These are phyloP conservation scores for Xylaria sp. DNA, from an alignment of 2,329 filamentous ascomycete species.

Conservation along the genomic window DNA sequence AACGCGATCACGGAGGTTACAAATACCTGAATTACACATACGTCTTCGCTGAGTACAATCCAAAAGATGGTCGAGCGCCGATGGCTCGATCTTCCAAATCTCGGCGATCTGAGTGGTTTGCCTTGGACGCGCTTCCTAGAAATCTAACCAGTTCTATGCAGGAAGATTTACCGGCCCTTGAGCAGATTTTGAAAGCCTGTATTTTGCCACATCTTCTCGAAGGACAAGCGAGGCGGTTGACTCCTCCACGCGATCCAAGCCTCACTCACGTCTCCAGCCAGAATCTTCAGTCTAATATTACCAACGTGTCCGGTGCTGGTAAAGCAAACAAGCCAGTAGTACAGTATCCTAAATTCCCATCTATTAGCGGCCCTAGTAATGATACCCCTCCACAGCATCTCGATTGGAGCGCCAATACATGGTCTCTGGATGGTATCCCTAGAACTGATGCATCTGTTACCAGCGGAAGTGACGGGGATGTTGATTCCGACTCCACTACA, in stretches of 20 bases:
- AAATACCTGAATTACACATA: conserved; percentile 33
- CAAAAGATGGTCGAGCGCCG: conserved; percentile 16
- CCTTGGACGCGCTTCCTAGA: conserved; percentile 12
- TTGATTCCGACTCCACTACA: no score
- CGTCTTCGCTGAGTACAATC: conserved; percentile 31
- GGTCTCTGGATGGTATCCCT: no score
- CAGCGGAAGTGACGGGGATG: no score
- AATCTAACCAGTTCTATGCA: conserved; percentile 1
- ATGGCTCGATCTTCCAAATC: neutral
- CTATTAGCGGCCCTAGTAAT: neutral
- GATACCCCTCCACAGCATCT: neutral
- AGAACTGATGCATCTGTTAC: no score
- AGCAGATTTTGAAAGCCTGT: neutral
- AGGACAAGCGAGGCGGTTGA: no score
- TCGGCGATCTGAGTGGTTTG: conserved; percentile 28
- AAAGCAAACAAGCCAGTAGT: neutral
- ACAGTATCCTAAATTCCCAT: neutral
- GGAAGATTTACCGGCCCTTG: conserved; percentile 15
- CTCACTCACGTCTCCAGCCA: no score
- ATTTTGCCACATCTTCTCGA: conserved; percentile 9
- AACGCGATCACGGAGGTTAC: conserved; percentile 30
- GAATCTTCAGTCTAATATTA: neutral
- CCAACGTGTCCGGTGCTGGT: neutral
- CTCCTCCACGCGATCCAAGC: no score
- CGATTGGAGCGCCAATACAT: neutral